phyloP scores from a whole-genome alignment of 805 yeast genomes.

The Hanseniaspora occidentalis region DNA sequence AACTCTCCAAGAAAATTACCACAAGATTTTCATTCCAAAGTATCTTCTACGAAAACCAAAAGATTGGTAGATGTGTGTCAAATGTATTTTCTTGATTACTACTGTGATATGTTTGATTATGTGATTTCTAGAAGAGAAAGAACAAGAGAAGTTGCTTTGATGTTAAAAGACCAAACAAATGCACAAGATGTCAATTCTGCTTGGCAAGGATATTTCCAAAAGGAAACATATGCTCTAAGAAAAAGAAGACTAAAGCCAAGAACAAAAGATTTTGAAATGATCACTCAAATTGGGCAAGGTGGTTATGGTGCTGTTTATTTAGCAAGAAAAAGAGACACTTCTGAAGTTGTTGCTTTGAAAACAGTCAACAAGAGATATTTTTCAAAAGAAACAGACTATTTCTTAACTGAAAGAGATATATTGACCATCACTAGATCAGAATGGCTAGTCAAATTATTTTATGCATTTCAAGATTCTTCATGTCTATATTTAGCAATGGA shows the following conservation, averaged over 20 bases:
- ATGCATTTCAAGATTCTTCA: constrained; percentile 89
- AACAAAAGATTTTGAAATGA: constrained; percentile 89
- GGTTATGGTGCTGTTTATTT: constrained; percentile 98
- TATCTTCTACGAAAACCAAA: constrained; percentile 64
- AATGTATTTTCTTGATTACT: constrained; percentile 86
- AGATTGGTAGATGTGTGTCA: constrained; percentile 86
- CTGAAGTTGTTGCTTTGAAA: constrained; percentile 90
- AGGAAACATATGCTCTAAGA: constrained; percentile 75
- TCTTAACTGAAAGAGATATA: constrained; percentile 90
- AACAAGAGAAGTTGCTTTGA: constrained; percentile 51
- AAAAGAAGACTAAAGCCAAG: constrained; percentile 85
- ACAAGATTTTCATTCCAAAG: constrained; percentile 40
- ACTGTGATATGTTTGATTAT: constrained; percentile 91
- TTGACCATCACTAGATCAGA: constrained; percentile 91
- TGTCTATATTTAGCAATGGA: constrained; percentile 95
- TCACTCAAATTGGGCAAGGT: constrained; percentile 98
- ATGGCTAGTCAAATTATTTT: constrained; percentile 87
- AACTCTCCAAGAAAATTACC: constrained; percentile 27
- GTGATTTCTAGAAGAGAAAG: constrained; percentile 79
- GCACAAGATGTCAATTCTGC: constrained; percentile 26
- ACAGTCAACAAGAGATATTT: constrained; percentile 81
- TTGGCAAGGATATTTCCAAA: constrained; percentile 70
- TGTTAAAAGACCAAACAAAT: constrained; percentile 28
- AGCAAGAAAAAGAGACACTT: constrained; percentile 87
- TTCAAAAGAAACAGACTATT: constrained; percentile 91